phyloP scores from a whole-genome alignment of 176 grass and related monocot species.

The Eleusine coracana region DNA sequence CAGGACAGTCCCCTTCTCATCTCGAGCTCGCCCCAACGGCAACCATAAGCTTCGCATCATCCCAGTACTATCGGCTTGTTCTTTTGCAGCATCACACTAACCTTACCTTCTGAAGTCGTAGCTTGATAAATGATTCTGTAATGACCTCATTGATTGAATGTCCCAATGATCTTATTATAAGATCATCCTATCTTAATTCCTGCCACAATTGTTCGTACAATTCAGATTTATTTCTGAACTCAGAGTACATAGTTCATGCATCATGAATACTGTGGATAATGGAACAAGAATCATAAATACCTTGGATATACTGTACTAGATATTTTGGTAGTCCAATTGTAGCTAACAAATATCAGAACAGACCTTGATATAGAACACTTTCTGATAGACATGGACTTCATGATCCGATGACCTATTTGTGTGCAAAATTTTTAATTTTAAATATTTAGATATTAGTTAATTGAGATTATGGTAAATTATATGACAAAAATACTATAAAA shows the following conservation, averaged over 20 bases:
- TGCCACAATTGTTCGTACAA: too few relatives aligned
- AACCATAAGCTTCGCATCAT: slow-evolving; percentile 44
- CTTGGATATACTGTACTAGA: not conserved
- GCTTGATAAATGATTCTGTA: slow-evolving; percentile 50
- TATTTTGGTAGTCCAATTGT: not conserved
- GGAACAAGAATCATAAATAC: not conserved
- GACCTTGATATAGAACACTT: not conserved
- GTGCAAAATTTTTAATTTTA: not conserved
- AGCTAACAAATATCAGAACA: slow-evolving; percentile 11
- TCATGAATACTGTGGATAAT: not conserved
- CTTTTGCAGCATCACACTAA: not conserved
- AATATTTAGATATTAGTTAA: not conserved
- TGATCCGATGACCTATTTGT: slow-evolving; percentile 17
- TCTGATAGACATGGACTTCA: not conserved
- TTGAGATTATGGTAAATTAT: not conserved
- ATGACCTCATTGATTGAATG: slow-evolving; percentile 34
- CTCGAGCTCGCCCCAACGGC: not conserved
- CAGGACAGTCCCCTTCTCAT: slow-evolving; percentile 50
- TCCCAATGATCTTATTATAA: slow-evolving; percentile 22
- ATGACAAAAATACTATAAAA: not conserved
- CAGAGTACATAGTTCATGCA: not conserved
- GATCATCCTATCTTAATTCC: not conserved
- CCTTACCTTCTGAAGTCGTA: not conserved
- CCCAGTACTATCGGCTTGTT: slow-evolving; percentile 32
- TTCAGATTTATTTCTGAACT: not conserved